phyloP scores from a whole-genome alignment of 2,329 filamentous ascomycete species.

The Didymella segeticola region DNA sequence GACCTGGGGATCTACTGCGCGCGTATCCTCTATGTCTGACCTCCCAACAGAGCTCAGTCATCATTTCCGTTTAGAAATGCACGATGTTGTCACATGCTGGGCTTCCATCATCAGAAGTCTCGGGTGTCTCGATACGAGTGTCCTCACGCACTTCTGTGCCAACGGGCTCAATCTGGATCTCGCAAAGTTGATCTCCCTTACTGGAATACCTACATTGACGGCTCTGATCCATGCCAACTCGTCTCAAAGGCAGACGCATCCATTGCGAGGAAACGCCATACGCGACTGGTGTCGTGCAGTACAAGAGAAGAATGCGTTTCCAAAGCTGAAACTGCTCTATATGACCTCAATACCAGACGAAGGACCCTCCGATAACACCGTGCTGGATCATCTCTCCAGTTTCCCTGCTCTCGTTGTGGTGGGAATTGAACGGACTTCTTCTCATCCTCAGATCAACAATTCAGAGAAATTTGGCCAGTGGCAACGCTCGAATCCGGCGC shows the following conservation, averaged over 20 bases:
- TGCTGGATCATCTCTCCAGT: background rate
- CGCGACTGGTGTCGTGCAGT: constrained; percentile 8
- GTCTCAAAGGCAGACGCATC: background rate
- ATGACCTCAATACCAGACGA: background rate
- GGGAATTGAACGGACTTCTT: background rate
- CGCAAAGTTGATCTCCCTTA: constrained; percentile 1
- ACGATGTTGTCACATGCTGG: background rate
- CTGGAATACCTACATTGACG: background rate
- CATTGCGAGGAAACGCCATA: background rate
- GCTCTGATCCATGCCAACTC: background rate
- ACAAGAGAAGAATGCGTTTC: background rate
- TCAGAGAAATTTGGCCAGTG: background rate
- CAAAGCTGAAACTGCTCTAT: background rate
- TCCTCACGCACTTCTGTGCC: constrained; percentile 4
- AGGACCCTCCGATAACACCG: background rate
- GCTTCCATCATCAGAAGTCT: background rate
- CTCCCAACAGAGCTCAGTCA: background rate
- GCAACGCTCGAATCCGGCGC: background rate
- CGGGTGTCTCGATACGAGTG: background rate
- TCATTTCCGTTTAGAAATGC: background rate
- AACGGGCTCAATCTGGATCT: background rate
- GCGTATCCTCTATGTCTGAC: no score
- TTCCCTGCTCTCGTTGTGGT: background rate
- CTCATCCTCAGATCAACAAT: background rate
- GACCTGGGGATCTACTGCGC: no score